Evolutionary conservation across 148 eudicot species (phyloP).

Genomic region (Camellia japonica): DNA sequence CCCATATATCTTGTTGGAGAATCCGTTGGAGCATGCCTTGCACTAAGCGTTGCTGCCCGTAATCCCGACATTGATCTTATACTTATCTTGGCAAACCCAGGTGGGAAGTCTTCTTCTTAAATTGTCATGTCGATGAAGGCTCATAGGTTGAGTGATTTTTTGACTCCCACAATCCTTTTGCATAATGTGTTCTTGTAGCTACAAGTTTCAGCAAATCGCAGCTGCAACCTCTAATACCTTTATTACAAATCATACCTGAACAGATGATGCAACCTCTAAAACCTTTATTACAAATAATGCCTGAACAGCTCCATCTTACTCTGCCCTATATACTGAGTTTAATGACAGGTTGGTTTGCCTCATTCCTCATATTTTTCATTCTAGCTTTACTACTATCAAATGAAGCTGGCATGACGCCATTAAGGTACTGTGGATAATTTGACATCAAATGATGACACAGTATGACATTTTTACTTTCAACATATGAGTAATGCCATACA

Average conservation of each 20-base stretch:
- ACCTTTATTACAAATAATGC: slow-evolving; percentile 14
- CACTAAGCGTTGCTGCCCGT: slow-evolving; percentile 78
- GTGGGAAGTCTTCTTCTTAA: slow-evolving; percentile 27
- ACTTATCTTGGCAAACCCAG: slow-evolving; percentile 73
- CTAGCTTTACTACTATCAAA: not conserved
- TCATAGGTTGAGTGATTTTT: not conserved
- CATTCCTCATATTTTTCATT: not conserved
- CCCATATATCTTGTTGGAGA: slow-evolving; percentile 85
- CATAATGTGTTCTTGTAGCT: slow-evolving; percentile 38
- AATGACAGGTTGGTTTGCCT: slow-evolving; percentile 38
- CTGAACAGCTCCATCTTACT: slow-evolving; percentile 35
- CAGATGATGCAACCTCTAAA: no score
- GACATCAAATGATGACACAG: not conserved
- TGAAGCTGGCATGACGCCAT: slow-evolving; percentile 1
- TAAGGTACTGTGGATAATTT: not conserved
- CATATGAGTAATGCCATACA: not conserved
- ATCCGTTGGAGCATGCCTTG: slow-evolving; percentile 82
- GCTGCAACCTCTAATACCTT: slow-evolving; percentile 40
- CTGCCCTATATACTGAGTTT: slow-evolving; percentile 39
- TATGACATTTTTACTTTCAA: not conserved
- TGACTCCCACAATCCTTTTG: not conserved
- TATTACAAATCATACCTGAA: slow-evolving; percentile 23
- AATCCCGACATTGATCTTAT: slow-evolving; percentile 60
- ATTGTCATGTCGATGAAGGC: not conserved
- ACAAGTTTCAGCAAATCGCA: slow-evolving; percentile 65